Conservation (phyloP, 2,329 filamentous ascomycete species). For the Diaporthe vexans region DNA sequence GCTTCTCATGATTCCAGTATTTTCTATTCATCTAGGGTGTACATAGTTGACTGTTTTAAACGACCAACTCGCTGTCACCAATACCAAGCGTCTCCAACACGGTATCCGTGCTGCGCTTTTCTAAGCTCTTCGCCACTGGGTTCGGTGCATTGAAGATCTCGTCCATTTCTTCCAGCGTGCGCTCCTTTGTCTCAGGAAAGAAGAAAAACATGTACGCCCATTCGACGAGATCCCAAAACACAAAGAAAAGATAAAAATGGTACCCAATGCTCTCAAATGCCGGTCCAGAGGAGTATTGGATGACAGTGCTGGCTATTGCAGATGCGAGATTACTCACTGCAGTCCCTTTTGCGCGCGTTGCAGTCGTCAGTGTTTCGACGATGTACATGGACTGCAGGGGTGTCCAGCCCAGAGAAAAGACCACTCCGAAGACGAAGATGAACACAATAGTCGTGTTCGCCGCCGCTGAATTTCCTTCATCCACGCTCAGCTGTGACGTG, state of each 20-base stretch:
- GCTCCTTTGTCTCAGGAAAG: conserved; percentile 63
- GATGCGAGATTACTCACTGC: conserved; percentile 60
- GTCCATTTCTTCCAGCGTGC: conserved; percentile 67
- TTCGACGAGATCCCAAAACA: conserved; percentile 61
- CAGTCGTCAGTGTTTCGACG: background rate
- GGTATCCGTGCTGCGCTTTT: conserved; percentile 58
- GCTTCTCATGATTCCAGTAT: no score
- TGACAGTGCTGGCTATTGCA: conserved; percentile 54
- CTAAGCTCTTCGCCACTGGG: conserved; percentile 60
- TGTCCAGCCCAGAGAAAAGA: background rate
- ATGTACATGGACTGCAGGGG: background rate
- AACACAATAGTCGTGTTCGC: background rate
- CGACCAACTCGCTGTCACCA: background rate
- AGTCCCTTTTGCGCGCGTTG: conserved; percentile 46
- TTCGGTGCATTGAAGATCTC: conserved; percentile 62
- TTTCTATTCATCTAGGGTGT: no score
- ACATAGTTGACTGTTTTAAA: background rate
- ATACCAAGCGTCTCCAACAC: conserved; percentile 53
- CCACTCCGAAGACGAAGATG: background rate
- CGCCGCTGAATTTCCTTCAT: background rate
- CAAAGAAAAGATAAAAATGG: conserved; percentile 60
- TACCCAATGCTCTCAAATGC: conserved; percentile 59
- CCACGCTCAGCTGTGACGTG: background rate
- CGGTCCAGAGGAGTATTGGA: conserved; percentile 60
- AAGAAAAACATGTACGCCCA: conserved; percentile 62